Percentiles rank a stretch among this genome's conserved stretches.
Evolutionary conservation across 2,329 filamentous ascomycete species (phyloP).

Genomic region (Neobulgaria alba): DNA sequence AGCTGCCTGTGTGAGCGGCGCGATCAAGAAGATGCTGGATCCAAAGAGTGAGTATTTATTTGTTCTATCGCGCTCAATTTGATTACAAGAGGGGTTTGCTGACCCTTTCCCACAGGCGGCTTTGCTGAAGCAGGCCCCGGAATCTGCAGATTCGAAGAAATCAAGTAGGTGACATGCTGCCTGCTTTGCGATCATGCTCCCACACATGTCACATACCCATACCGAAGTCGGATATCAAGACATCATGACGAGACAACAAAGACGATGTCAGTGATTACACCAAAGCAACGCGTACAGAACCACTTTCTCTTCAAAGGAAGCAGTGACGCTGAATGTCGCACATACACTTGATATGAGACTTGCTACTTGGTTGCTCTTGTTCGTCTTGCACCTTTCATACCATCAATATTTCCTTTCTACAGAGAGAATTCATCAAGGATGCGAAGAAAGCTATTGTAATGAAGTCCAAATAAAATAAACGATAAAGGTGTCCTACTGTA

Average conservation of each 20-base stretch:
- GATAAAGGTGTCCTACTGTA: background rate
- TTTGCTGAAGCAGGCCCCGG: constrained; percentile 58
- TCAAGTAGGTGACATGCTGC: constrained; percentile 50
- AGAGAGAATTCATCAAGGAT: constrained; percentile 1
- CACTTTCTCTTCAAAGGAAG: constrained; percentile 17
- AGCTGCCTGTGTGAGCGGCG: constrained; percentile 59
- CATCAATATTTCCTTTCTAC: background rate
- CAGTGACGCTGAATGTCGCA: constrained; percentile 29
- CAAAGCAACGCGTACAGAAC: constrained; percentile 27
- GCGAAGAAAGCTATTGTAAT: constrained; percentile 3
- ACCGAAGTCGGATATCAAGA: background rate
- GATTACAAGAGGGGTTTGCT: no score
- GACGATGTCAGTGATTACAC: constrained; percentile 27
- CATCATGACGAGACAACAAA: constrained; percentile 2
- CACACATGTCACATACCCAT: background rate
- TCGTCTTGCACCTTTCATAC: background rate
- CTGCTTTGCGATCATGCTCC: constrained; percentile 3
- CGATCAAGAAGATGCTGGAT: constrained; percentile 69
- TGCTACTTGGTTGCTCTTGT: constrained; percentile 11
- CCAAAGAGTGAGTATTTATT: constrained; percentile 51
- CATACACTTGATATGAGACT: constrained; percentile 59
- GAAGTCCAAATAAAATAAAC: background rate
- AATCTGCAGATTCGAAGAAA: constrained; percentile 60
- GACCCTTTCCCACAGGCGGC: constrained; percentile 36
- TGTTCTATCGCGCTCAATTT: no score